phyloP scores from a whole-genome alignment of 495 filamentous ascomycete genomes.

The Trichoderma gamsii region DNA sequence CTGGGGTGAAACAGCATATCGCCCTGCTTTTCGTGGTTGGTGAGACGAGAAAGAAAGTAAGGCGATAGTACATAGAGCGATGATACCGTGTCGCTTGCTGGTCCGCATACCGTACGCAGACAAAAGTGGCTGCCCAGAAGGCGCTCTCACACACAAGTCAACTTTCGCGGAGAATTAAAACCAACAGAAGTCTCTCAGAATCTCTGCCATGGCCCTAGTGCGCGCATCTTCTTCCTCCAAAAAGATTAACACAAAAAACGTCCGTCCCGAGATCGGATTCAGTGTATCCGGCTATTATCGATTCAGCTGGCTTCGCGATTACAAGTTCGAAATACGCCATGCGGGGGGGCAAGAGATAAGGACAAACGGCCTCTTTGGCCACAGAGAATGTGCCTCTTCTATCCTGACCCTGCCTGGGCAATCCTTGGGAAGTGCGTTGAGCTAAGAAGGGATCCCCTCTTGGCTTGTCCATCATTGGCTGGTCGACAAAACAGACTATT shows the following conservation, averaged over 20 bases:
- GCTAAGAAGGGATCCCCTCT: background rate
- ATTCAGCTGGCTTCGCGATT: conserved; percentile 10
- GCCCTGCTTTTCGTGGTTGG: background rate
- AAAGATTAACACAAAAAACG: background rate
- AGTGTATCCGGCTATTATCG: background rate
- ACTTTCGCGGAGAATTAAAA: background rate
- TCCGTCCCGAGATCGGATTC: conserved; percentile 1
- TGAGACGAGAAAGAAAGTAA: background rate
- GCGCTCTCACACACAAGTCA: background rate
- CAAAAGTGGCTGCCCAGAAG: background rate
- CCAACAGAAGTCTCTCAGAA: background rate
- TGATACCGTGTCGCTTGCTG: background rate
- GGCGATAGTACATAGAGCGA: background rate
- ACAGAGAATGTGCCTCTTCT: too few relatives aligned
- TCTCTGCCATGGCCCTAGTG: background rate
- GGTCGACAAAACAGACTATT: conserved; percentile 7
- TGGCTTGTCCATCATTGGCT: conserved; percentile 4
- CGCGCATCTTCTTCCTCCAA: background rate
- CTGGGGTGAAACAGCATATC: background rate
- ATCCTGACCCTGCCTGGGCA: background rate
- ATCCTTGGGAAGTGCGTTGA: background rate
- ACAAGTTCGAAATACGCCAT: conserved; percentile 9
- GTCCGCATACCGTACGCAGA: background rate
- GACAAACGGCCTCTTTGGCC: background rate
- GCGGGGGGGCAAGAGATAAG: conserved; percentile 6